phyloP scores from a whole-genome alignment of 2,329 filamentous ascomycete species.

The Aspergillus vadensis region DNA sequence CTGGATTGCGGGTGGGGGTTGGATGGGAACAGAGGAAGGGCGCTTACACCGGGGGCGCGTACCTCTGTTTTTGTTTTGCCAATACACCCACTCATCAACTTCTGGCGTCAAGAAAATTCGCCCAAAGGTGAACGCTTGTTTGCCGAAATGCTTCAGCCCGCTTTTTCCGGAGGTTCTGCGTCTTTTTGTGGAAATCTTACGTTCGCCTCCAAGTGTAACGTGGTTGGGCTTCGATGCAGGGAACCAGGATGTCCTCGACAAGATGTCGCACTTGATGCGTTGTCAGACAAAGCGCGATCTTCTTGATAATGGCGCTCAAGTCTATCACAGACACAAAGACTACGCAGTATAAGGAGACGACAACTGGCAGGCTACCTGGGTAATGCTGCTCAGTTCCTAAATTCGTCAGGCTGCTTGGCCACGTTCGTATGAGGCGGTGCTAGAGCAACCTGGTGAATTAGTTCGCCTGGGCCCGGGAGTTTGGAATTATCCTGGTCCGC shows the following conservation, averaged over 20 bases:
- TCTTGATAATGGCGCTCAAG: conserved; percentile 31
- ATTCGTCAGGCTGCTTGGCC: conserved; percentile 27
- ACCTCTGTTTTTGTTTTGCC: conserved; percentile 33
- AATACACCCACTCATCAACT: conserved; percentile 11
- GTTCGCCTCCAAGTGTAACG: conserved; percentile 39
- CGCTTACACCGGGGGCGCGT: conserved; percentile 30
- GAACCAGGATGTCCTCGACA: conserved; percentile 39
- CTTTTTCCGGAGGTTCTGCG: conserved; percentile 29
- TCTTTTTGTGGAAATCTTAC: conserved; percentile 38
- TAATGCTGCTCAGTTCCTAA: conserved; percentile 15
- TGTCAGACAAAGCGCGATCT: conserved; percentile 39
- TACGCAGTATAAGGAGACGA: conserved; percentile 27
- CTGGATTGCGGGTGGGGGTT: conserved; percentile 39
- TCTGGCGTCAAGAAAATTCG: conserved; percentile 17
- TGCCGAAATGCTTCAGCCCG: conserved; percentile 27
- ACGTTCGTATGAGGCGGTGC: conserved; percentile 35
- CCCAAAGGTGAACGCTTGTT: conserved; percentile 21
- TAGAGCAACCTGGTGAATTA: conserved; percentile 20
- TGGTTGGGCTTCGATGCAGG: conserved; percentile 51
- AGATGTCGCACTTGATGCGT: conserved; percentile 44
- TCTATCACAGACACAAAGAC: conserved; percentile 30
- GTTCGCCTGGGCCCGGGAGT: conserved; percentile 15
- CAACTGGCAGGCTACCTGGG: conserved; percentile 26
- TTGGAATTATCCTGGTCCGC: conserved; percentile 18
- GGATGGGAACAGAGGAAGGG: conserved; percentile 22